Conservation (phyloP, 2,329 filamentous ascomycete species). For the Calonectria ilicicola region DNA sequence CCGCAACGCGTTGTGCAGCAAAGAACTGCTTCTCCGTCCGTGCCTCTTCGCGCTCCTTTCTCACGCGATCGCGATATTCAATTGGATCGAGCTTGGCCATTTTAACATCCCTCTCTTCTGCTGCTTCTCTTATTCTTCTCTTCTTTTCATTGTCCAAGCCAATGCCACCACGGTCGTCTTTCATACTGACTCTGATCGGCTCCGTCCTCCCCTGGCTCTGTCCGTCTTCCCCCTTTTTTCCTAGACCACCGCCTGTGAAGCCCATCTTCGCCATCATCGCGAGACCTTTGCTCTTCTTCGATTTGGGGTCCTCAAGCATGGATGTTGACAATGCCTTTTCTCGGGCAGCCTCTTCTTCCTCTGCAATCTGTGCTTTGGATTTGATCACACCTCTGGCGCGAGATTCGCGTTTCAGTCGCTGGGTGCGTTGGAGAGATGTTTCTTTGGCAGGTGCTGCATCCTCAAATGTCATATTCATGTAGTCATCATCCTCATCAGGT, state of each 20-base stretch:
- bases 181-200: slow-evolving; percentile 81
- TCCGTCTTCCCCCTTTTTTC: slow-evolving; percentile 65
- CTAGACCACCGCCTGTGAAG: slow-evolving; percentile 83
- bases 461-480: slow-evolving; percentile 94
- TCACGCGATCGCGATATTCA: slow-evolving; percentile 80
- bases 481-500: slow-evolving; percentile 82
- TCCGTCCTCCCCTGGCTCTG: slow-evolving; percentile 61
- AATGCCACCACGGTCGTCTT: slow-evolving; percentile 85
- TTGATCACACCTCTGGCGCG: slow-evolving; percentile 76
- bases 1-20: slow-evolving; percentile 85
- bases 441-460: slow-evolving; percentile 70
- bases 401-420: slow-evolving; percentile 70
- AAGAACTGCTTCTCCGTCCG: slow-evolving; percentile 76
- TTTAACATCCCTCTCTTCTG: slow-evolving; percentile 68
- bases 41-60: slow-evolving; percentile 76
- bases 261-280: slow-evolving; percentile 98
- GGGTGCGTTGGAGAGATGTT: slow-evolving; percentile 66
- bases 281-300: slow-evolving; percentile 83
- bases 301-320: slow-evolving; percentile 68
- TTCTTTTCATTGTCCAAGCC: slow-evolving; percentile 88
- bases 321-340: slow-evolving; percentile 83
- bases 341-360: slow-evolving; percentile 76
- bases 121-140: slow-evolving; percentile 76
- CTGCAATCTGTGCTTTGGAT: slow-evolving; percentile 86
- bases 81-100: slow-evolving; percentile 72